Evolutionary conservation across 2,329 filamentous ascomycete species (phyloP).

Genomic region (Neobulgaria alba): DNA sequence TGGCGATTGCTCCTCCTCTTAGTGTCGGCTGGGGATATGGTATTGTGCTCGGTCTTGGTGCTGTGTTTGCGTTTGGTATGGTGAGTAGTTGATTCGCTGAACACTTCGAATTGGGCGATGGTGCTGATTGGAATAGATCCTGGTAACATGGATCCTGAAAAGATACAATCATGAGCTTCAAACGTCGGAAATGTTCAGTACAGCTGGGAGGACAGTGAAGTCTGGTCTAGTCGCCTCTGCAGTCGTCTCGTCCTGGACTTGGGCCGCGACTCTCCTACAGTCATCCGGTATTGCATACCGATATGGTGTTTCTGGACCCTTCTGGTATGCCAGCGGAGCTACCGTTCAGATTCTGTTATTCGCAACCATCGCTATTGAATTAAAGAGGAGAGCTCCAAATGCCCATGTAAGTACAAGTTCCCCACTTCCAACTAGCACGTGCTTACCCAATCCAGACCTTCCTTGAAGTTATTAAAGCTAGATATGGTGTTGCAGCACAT

Average conservation of each 20-base stretch:
- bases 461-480: slow-evolving; percentile 72
- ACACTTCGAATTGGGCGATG: not conserved
- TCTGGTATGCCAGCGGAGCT: slow-evolving; percentile 61
- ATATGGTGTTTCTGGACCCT: slow-evolving; percentile 61
- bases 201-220: slow-evolving; percentile 80
- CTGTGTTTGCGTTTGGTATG: slow-evolving; percentile 56
- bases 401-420: slow-evolving; percentile 47
- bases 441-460: slow-evolving; percentile 40
- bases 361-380: slow-evolving; percentile 79
- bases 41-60: slow-evolving; percentile 50
- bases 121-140: slow-evolving; percentile 18
- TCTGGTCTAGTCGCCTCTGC: slow-evolving; percentile 80
- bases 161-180: slow-evolving; percentile 68
- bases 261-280: slow-evolving; percentile 77
- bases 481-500: slow-evolving; percentile 68
- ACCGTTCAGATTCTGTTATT: slow-evolving; percentile 85
- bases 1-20: slow-evolving; percentile 27
- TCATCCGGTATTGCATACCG: slow-evolving; percentile 74
- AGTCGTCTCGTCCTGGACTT: slow-evolving; percentile 91
- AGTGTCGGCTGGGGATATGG: slow-evolving; percentile 49
- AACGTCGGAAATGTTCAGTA: slow-evolving; percentile 89
- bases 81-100: slow-evolving; percentile 30
- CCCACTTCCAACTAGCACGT: not conserved
- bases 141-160: slow-evolving; percentile 30
- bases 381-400: slow-evolving; percentile 81